Evolutionary conservation across 2,329 filamentous ascomycete genomes (phyloP).

Genomic region (Botrytis pseudocinerea): DNA sequence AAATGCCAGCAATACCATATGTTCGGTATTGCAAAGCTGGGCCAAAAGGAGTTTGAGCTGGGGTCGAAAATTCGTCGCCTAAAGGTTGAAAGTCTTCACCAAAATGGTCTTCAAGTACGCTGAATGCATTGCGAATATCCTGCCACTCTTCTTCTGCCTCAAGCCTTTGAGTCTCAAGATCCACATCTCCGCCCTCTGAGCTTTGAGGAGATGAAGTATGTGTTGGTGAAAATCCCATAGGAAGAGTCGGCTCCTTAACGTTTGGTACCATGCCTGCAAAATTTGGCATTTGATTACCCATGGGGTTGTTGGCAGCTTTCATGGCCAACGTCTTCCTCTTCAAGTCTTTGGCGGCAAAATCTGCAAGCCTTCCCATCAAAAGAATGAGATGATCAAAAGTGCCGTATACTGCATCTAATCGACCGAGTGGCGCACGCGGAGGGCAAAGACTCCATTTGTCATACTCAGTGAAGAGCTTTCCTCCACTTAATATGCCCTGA

Average conservation of each 20-base stretch:
- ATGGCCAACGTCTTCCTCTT: constrained; percentile 72
- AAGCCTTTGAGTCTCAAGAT: constrained; percentile 33
- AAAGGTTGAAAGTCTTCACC: constrained; percentile 77
- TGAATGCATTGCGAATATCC: constrained; percentile 69
- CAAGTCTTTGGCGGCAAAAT: constrained; percentile 77
- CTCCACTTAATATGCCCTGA: constrained; percentile 85
- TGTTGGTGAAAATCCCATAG: constrained; percentile 38
- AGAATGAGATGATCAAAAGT: constrained; percentile 87
- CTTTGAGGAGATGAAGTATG: constrained; percentile 32
- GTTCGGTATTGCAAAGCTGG: constrained; percentile 78
- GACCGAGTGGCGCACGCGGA: constrained; percentile 77
- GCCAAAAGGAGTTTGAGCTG: constrained; percentile 76
- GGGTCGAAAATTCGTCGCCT: constrained; percentile 62
- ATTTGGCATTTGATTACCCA: constrained; percentile 33
- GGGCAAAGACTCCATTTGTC: constrained; percentile 82
- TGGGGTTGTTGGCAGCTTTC: constrained; percentile 50
- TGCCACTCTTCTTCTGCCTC: constrained; percentile 66
- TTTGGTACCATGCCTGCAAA: constrained; percentile 40
- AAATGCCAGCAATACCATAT: constrained; percentile 83
- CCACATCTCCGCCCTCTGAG: constrained; percentile 31
- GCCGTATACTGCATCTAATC: constrained; percentile 75
- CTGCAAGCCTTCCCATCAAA: constrained; percentile 74
- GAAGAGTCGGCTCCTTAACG: constrained; percentile 34
- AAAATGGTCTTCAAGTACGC: constrained; percentile 63
- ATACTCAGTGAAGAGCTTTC: constrained; percentile 76